phyloP scores from a whole-genome alignment of 2,329 filamentous ascomycete species.

The Parafenestella ontariensis region DNA sequence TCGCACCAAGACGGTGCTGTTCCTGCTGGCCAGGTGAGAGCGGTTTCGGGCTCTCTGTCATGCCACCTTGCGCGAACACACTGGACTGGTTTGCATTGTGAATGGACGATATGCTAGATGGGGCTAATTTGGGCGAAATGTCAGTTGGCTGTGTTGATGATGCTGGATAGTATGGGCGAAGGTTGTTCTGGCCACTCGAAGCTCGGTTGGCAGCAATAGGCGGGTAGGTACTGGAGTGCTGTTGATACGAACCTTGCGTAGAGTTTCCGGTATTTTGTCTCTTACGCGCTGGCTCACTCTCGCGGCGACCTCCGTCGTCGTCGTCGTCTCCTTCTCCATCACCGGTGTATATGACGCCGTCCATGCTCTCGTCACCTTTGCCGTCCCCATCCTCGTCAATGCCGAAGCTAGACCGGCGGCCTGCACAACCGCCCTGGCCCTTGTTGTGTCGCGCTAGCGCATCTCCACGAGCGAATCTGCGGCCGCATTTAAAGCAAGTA shows the following conservation, averaged over 20 bases:
- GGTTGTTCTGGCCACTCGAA: constrained; percentile 36
- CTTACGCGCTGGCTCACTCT: constrained; percentile 76
- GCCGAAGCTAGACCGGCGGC: constrained; percentile 84
- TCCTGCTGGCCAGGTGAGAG: constrained; percentile 70
- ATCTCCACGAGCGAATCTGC: constrained; percentile 94
- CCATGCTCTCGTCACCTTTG: constrained; percentile 65
- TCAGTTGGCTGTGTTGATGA: constrained; percentile 49
- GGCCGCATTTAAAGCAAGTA: constrained; percentile 91
- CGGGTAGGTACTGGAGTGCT: constrained; percentile 78
- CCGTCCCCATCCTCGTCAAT: constrained; percentile 72
- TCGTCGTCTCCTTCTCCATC: constrained; percentile 66
- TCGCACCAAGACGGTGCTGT: constrained; percentile 62
- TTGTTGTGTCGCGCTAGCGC: constrained; percentile 94
- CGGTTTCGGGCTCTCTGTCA: constrained; percentile 89
- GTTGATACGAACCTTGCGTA: constrained; percentile 66
- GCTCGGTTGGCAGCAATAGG: constrained; percentile 61
- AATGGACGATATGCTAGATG: constrained; percentile 46
- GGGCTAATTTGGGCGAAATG: constrained; percentile 47
- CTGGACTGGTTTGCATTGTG: constrained; percentile 51
- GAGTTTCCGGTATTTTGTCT: constrained; percentile 68
- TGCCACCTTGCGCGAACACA: constrained; percentile 74
- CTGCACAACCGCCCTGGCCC: constrained; percentile 92
- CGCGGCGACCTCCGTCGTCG: constrained; percentile 56
- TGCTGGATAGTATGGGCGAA: constrained; percentile 45
- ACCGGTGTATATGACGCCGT: constrained; percentile 64